A percentile compares a stretch with the other conserved stretches of the same genome.
phyloP scores from a whole-genome alignment of 1,284 basidiomycete species.

The Trametes versicolor region DNA sequence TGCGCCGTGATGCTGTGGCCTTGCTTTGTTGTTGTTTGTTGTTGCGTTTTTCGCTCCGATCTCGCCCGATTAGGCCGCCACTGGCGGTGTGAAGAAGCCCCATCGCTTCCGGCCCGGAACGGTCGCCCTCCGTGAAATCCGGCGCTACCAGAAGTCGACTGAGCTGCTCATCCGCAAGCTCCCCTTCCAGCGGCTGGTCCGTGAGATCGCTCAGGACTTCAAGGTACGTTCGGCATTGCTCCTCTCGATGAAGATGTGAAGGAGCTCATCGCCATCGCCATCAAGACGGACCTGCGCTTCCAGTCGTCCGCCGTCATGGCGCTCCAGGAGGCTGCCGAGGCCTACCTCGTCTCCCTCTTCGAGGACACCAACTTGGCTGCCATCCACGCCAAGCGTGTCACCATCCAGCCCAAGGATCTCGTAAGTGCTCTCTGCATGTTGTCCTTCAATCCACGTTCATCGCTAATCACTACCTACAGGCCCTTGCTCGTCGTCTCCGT shows the following conservation, averaged over 20 bases:
- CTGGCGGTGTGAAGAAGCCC: constrained; percentile 98
- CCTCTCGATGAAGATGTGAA: constrained; percentile 10
- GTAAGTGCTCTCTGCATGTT: constrained; percentile 30
- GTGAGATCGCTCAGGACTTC: constrained; percentile 97
- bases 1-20: constrained; percentile 27
- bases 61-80: constrained; percentile 77
- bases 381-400: constrained; percentile 95
- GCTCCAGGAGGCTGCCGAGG: constrained; percentile 95
- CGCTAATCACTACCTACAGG: constrained; percentile 41
- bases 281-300: constrained; percentile 92
- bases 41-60: constrained; percentile 32
- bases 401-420: constrained; percentile 89
- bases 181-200: constrained; percentile 94
- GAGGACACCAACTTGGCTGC: constrained; percentile 94
- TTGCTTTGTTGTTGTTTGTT: constrained; percentile 37
- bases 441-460: background rate
- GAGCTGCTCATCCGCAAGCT: constrained; percentile 97
- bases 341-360: constrained; percentile 96
- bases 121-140: constrained; percentile 97
- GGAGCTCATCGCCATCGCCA: constrained; percentile 19
- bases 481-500: constrained; percentile 88
- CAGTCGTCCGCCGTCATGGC: constrained; percentile 97
- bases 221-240: constrained; percentile 67
- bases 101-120: constrained; percentile 98
- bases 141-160: constrained; percentile 97